Percentiles rank a stretch among this genome's conserved stretches.
phyloP scores from a whole-genome alignment of 306 rosid species.

The Quercus wislizeni region DNA sequence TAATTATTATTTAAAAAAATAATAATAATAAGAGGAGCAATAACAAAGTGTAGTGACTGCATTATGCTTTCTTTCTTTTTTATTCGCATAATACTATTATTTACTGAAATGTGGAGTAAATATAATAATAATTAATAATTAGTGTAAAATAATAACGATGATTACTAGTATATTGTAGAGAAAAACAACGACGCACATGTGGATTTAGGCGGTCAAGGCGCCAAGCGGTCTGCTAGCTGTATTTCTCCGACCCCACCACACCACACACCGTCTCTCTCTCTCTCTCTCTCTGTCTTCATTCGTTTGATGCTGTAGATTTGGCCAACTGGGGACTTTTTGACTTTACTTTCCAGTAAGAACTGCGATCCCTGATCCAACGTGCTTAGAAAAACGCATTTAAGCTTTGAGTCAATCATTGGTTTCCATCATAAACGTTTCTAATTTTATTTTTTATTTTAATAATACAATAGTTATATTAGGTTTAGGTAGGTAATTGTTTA shows the following conservation, averaged over 20 bases:
- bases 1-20: too few relatives aligned
- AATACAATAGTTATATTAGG: too few relatives aligned
- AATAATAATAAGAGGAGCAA: too few relatives aligned
- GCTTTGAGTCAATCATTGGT: not conserved
- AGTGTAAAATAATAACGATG: not conserved
- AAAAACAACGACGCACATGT: slow-evolving; percentile 6
- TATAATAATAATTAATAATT: not conserved
- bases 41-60: not conserved
- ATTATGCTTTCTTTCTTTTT: not conserved
- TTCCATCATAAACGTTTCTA: not conserved
- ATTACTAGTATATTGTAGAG: not conserved
- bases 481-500: too few relatives aligned
- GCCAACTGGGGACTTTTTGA: not conserved
- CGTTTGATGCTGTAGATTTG: not conserved
- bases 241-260: not conserved
- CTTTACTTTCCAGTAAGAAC: not conserved
- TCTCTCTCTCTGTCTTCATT: not conserved
- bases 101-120: too few relatives aligned
- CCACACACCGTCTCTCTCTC: not conserved
- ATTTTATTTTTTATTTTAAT: not conserved
- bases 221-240: slow-evolving; percentile 14
- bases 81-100: not conserved
- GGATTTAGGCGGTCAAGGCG: slow-evolving; percentile 19
- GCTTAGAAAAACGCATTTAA: not conserved
- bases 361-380: not conserved